phyloP scores from a whole-genome alignment of 495 filamentous ascomycete genomes.

The Aspergillus bertholletiae region DNA sequence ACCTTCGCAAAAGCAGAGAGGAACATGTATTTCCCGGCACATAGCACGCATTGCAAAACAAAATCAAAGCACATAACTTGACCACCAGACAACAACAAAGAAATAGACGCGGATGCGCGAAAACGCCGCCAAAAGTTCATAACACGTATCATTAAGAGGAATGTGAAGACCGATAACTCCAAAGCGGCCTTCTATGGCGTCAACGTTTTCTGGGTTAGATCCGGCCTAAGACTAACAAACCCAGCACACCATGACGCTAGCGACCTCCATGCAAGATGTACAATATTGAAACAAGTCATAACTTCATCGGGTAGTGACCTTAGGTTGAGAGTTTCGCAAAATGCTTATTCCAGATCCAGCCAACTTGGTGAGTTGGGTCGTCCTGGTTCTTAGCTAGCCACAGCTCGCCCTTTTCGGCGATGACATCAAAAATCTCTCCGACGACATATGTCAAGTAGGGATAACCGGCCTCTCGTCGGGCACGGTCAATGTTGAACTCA shows the following conservation, averaged over 20 bases:
- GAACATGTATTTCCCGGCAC: neutral
- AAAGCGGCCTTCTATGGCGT: neutral
- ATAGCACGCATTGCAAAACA: neutral
- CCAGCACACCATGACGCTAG: neutral
- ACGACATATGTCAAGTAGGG: slow-evolving; percentile 93
- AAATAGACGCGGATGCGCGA: neutral
- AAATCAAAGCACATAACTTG: neutral
- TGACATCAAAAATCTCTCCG: slow-evolving; percentile 88
- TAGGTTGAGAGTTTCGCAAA: slow-evolving; percentile 70
- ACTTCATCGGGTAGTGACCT: neutral
- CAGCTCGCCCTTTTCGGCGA: slow-evolving; percentile 93
- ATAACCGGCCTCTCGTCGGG: slow-evolving; percentile 89
- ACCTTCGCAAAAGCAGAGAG: neutral
- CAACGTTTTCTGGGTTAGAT: neutral
- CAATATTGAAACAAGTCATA: slow-evolving; percentile 7
- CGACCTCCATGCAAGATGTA: slow-evolving; percentile 1
- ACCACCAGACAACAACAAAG: neutral
- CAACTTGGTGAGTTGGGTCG: slow-evolving; percentile 70
- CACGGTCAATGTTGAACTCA: slow-evolving; percentile 91
- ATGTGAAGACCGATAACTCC: neutral
- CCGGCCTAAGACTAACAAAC: neutral
- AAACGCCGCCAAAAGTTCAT: neutral
- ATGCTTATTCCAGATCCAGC: slow-evolving; percentile 99
- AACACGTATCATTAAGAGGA: neutral
- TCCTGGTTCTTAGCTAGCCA: slow-evolving; percentile 98